These are phyloP conservation scores for Fraxinus dipetala DNA, from an alignment of 305 asterid genomes.

Conservation along the genomic window DNA sequence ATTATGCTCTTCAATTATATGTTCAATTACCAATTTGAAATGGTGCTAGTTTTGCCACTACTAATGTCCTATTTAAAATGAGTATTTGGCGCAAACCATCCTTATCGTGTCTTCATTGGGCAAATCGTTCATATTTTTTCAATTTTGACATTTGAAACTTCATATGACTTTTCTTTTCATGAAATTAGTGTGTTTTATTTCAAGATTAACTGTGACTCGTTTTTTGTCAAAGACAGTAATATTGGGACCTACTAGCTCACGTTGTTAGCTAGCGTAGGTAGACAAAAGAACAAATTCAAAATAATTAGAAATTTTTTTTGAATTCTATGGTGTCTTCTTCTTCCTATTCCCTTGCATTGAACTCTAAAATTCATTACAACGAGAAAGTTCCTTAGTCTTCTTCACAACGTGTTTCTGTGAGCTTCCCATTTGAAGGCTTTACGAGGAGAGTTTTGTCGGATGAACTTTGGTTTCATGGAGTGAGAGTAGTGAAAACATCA, in stretches of 20 bases:
- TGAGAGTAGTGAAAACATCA: conserved; percentile 27
- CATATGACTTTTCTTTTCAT: too few species aligned
- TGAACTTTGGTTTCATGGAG: conserved; percentile 20
- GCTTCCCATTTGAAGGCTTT: conserved; percentile 11
- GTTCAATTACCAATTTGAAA: not conserved
- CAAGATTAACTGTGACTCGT: too few species aligned
- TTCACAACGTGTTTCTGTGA: conserved; percentile 2
- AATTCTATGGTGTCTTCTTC: conserved; percentile 30
- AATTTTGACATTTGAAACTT: too few species aligned
- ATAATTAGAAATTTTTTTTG: not conserved
- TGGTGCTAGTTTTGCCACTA: conserved; percentile 16
- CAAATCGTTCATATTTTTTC: too few species aligned
- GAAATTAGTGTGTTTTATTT: too few species aligned
- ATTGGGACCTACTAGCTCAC: too few species aligned
- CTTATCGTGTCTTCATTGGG: too few species aligned
- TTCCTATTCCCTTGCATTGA: conserved; percentile 18
- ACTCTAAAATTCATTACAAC: conserved; percentile 8
- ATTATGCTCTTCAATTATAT: not conserved
- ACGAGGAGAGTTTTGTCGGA: conserved; percentile 19
- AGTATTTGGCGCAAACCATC: too few species aligned
- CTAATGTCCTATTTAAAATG: conserved; percentile 11
- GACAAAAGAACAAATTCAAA: too few species aligned
- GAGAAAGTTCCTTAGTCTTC: not conserved
- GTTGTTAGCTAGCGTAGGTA: too few species aligned
- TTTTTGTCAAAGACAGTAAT: too few species aligned